Evolutionary conservation across 192 early-diverging fungal species (phyloP).

Genomic region (Chytriomyces hyalinus): DNA sequence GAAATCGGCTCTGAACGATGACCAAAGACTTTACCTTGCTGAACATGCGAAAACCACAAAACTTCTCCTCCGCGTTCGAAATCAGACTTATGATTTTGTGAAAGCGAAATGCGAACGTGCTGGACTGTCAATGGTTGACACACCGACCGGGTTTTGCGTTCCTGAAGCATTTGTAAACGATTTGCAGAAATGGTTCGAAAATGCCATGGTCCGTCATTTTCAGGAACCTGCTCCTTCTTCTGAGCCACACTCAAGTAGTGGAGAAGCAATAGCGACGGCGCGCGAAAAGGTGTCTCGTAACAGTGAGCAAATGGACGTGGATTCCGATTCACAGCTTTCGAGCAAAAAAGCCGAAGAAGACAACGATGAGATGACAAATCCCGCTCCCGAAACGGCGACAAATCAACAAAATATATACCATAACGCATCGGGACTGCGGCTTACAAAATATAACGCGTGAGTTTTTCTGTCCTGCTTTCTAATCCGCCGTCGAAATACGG

Average conservation of each 20-base stretch:
- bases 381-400: not conserved
- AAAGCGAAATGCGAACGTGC: not conserved
- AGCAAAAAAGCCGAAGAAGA: no score
- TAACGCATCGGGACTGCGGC: not conserved
- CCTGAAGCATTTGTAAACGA: not conserved
- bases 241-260: no score
- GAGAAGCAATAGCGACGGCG: no score
- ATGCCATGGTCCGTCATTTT: not conserved
- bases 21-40: not conserved
- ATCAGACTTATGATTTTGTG: not conserved
- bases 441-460: conserved; percentile 24
- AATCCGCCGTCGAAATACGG: not conserved
- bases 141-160: not conserved
- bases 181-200: not conserved
- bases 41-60: not conserved
- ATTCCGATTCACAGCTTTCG: no score
- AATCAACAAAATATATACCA: no score
- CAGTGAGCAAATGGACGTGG: no score
- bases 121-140: not conserved
- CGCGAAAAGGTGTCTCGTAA: no score
- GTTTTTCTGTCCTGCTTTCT: not conserved
- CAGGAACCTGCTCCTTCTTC: no score
- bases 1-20: not conserved
- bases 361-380: not conserved
- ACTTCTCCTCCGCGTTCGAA: not conserved